Conservation (phyloP, 129 eudicot genomes). For the Lonicera japonica region DNA sequence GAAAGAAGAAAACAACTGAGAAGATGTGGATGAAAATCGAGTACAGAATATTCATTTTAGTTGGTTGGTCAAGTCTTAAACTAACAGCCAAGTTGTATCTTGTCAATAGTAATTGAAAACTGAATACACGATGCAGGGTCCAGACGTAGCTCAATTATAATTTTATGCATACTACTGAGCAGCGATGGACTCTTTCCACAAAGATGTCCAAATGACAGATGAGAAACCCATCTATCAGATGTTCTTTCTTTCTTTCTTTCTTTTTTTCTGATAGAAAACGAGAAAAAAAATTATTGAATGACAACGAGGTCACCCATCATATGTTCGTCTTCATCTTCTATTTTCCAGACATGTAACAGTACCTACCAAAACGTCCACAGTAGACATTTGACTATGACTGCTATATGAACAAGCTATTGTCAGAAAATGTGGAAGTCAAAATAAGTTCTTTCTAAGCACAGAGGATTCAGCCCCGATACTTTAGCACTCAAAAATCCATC, state of each 20-base stretch:
- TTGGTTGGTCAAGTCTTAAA: background rate
- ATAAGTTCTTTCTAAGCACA: too few species aligned
- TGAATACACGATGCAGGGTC: conserved; percentile 1
- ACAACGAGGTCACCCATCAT: too few species aligned
- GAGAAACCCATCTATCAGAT: conserved; percentile 23
- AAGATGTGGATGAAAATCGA: background rate
- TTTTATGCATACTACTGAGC: background rate
- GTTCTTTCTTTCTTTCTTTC: background rate
- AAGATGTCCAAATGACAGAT: conserved; percentile 12
- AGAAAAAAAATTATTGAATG: too few species aligned
- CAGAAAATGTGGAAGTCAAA: too few species aligned
- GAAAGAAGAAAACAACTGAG: too few species aligned
- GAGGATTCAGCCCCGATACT: too few species aligned
- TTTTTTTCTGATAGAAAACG: too few species aligned
- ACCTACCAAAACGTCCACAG: too few species aligned
- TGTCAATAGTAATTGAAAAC: background rate
- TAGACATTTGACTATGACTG: too few species aligned
- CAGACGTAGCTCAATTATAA: conserved; percentile 6
- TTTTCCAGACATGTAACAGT: conserved; percentile 31
- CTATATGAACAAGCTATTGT: background rate
- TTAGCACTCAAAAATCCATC: too few species aligned
- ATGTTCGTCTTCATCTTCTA: background rate
- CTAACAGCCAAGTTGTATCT: background rate
- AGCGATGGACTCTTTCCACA: conserved; percentile 18
- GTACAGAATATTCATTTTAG: background rate